Evolutionary conservation across 148 eudicot genomes (phyloP), one percentile per base, ranked within the genome.

Genomic region (Silene latifolia): DNA sequence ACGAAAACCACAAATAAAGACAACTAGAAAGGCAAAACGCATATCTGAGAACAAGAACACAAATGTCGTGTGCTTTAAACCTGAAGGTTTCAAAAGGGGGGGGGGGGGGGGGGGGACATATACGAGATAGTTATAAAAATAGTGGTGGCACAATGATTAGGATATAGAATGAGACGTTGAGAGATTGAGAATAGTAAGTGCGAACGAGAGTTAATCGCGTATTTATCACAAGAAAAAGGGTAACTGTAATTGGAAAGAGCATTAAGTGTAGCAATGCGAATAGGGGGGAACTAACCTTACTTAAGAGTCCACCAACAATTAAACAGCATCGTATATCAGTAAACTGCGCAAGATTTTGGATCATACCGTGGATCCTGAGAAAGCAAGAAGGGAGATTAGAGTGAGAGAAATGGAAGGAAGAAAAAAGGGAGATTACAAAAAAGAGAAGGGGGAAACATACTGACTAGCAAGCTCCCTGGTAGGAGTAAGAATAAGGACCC

Each of bases 391-490:
- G 27, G 61, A 27, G 15, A 59, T 46, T 29, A 63, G 63, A 21
- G 71, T 63, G 59, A 76, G 79, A 67, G 19, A 61, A 72, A 57
- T 5, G 56, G 18, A 32, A 63, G 25, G 48, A 19, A 19, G 17
- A n/a, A 8, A 20, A 46, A 68, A 27, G 17, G 5, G 9, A 67
- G 1, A 4, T 54, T 27, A 14, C 17, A 54, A 54, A 57, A 46
- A 58, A 17, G 20, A 66, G 19, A 27, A 4, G 23, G 61, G n/a
- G 60, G 61, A 78, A 61, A 88, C 98, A 90, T 86, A 92, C 97
- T 95, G 98, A 54, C 83, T 93, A 69, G 98, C 97, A 79, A 95
- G 77, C 89, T 92, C 97, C 82, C 98, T 95, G 19, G 97, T 88
- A 27, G 98, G 98, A 51, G 98, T 91, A 72, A 94, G 97, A 83